Percentiles rank a stretch among this genome's conserved stretches.
Conservation (phyloP, 2,329 filamentous ascomycete species). For the Nannizziopsis arthrosporioides region DNA sequence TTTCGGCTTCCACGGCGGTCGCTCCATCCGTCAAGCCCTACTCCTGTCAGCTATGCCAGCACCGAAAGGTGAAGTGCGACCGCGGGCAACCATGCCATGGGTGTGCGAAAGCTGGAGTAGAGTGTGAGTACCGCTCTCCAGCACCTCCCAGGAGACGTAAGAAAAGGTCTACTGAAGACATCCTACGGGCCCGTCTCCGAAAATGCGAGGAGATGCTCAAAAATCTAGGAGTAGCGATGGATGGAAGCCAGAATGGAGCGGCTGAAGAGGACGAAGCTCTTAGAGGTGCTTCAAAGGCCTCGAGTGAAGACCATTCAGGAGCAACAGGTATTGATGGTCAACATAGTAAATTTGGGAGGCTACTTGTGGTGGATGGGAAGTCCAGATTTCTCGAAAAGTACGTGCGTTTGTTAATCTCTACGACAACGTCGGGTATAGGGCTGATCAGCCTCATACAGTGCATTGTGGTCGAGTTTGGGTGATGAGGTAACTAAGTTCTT, state of each 20-base stretch:
- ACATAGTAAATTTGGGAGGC: neutral
- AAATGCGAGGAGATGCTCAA: constrained; percentile 5
- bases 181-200: constrained; percentile 1
- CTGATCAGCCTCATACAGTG: constrained; percentile 13
- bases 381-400: constrained; percentile 3
- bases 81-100: constrained; percentile 60
- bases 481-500: constrained; percentile 1
- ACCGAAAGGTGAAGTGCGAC: constrained; percentile 64
- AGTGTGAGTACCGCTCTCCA: constrained; percentile 43
- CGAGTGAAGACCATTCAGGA: too few species aligned
- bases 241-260: neutral
- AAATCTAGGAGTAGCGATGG: neutral
- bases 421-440: neutral
- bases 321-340: neutral
- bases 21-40: neutral
- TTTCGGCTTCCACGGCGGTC: neutral
- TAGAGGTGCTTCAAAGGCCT: neutral
- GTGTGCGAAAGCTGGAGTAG: constrained; percentile 50
- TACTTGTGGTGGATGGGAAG: neutral
- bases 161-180: neutral
- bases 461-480: constrained; percentile 36
- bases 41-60: constrained; percentile 60
- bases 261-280: neutral
- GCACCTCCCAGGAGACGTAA: constrained; percentile 5
- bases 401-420: neutral